These are phyloP conservation scores for Leavenworthia alabamica DNA, from an alignment of 345 rosid species.

Conservation along the genomic window DNA sequence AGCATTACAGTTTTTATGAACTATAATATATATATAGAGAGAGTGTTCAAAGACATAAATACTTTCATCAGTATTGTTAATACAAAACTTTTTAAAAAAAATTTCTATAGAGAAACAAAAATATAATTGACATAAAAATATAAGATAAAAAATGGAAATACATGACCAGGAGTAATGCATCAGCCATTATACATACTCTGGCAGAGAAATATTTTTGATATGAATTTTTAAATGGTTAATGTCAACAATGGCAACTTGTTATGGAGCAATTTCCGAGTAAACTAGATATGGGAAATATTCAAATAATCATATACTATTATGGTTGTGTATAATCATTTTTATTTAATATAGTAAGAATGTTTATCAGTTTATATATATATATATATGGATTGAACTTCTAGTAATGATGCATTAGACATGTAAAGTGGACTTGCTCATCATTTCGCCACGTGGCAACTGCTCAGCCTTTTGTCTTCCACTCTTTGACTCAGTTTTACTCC, in stretches of 20 bases:
- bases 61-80: not conserved
- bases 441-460: not conserved
- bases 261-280: slow-evolving; percentile 29
- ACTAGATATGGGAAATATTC: not conserved
- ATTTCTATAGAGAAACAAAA: not conserved
- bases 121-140: not conserved
- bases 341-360: not conserved
- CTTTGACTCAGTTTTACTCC: not conserved
- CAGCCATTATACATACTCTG: not conserved
- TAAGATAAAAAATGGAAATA: not conserved
- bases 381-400: not conserved
- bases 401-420: not conserved
- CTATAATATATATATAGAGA: no score
- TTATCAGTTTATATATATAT: no score
- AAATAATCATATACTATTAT: not conserved
- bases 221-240: slow-evolving; percentile 3
- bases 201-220: not conserved
- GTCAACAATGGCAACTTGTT: slow-evolving; percentile 19
- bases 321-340: not conserved
- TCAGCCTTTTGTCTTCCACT: slow-evolving; percentile 3
- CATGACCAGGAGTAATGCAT: not conserved
- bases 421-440: not conserved
- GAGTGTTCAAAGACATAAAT: not conserved
- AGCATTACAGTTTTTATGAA: not conserved
- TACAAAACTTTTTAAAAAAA: not conserved